Conservation (phyloP, 2,329 filamentous ascomycete genomes). For the Phaeosphaeria sp. region DNA sequence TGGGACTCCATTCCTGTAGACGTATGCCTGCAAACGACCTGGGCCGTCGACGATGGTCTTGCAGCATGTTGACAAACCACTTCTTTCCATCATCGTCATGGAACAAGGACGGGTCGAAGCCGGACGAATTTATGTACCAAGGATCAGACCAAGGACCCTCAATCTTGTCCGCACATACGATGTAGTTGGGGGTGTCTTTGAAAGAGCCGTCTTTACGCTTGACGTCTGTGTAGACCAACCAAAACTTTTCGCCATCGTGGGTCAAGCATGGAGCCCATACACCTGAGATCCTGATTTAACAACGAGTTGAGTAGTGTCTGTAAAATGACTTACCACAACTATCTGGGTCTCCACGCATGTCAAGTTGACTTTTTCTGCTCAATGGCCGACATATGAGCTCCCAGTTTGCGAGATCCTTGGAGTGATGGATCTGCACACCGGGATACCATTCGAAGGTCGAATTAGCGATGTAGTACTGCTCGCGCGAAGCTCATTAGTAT, state of each 20-base stretch:
- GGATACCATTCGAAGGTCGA: conserved; percentile 70
- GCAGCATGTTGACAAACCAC: conserved; percentile 48
- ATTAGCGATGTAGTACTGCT: conserved; percentile 63
- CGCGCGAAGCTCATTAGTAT: background rate
- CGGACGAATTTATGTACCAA: conserved; percentile 65
- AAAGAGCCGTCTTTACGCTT: conserved; percentile 72
- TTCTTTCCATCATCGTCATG: conserved; percentile 47
- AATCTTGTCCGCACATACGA: conserved; percentile 59
- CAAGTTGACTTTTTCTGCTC: conserved; percentile 58
- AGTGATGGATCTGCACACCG: conserved; percentile 62
- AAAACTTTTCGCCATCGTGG: conserved; percentile 67
- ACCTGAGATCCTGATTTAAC: conserved; percentile 10
- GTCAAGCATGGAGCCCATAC: conserved; percentile 71
- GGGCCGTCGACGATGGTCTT: conserved; percentile 43
- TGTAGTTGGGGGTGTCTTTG: conserved; percentile 70
- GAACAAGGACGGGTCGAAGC: conserved; percentile 63
- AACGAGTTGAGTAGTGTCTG: background rate
- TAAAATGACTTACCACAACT: conserved; percentile 50
- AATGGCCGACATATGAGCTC: conserved; percentile 61
- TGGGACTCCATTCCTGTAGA: conserved; percentile 64
- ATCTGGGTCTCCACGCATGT: conserved; percentile 60
- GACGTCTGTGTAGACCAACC: conserved; percentile 70
- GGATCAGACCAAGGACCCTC: conserved; percentile 70
- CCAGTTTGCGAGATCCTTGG: conserved; percentile 61
- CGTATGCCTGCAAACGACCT: conserved; percentile 62